Evolutionary conservation across 345 rosid genomes (phyloP).

Genomic region (Populus tremula): DNA sequence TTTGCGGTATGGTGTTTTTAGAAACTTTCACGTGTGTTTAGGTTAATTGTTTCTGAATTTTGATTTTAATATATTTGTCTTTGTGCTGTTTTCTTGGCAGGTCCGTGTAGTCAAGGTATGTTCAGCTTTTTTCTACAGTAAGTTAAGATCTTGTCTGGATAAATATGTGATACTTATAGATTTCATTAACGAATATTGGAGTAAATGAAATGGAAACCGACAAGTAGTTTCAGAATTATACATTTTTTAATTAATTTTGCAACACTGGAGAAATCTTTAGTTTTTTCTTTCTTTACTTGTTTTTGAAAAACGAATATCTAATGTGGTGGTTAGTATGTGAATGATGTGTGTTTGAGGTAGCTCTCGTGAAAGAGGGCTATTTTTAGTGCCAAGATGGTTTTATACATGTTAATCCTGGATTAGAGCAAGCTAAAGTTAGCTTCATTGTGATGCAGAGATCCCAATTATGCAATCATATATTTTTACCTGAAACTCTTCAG

Average conservation of each 20-base stretch:
- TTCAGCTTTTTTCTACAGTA: slow-evolving; percentile 16
- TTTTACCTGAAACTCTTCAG: neutral
- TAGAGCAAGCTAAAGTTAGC: neutral
- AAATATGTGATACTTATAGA: neutral
- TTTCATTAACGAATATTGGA: neutral
- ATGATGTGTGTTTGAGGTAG: neutral
- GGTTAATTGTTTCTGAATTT: neutral
- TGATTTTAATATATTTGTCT: neutral
- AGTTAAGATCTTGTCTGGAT: neutral
- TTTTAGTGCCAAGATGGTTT: neutral
- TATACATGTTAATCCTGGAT: neutral
- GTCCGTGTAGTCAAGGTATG: slow-evolving; percentile 91
- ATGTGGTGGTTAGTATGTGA: neutral
- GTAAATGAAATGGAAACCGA: neutral
- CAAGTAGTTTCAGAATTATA: neutral
- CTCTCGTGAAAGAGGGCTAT: neutral
- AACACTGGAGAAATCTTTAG: neutral
- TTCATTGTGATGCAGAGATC: neutral
- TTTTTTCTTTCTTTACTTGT: neutral
- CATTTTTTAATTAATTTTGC: neutral
- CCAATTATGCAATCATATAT: neutral
- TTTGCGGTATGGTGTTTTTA: too few species aligned
- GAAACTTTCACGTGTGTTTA: too few species aligned
- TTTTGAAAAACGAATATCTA: neutral
- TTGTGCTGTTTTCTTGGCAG: slow-evolving; percentile 41